Evolutionary conservation across 441 rosid species (phyloP).

Genomic region (Gossypium armourianum): DNA sequence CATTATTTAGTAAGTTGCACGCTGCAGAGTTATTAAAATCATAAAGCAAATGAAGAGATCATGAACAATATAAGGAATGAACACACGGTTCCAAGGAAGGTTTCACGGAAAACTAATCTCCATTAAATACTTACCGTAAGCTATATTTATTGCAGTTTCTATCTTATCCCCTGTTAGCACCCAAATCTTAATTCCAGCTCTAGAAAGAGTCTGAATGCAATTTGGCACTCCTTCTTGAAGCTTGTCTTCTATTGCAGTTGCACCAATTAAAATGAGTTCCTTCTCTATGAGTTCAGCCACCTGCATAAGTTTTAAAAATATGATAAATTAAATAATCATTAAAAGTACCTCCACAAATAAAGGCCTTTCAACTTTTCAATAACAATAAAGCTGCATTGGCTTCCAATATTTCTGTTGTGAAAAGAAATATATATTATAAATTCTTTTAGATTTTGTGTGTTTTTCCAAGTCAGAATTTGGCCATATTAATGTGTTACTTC

Average conservation of each 20-base stretch:
- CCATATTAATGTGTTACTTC: not conserved
- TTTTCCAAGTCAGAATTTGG: not conserved
- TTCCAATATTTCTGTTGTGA: not conserved
- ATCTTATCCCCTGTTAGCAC: constrained; percentile 94
- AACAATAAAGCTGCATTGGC: not conserved
- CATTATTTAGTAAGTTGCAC: constrained; percentile 75
- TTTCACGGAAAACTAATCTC: not conserved
- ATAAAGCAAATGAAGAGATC: constrained; percentile 17
- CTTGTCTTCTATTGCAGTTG: constrained; percentile 98
- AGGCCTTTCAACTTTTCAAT: not conserved
- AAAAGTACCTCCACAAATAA: constrained; percentile 5
- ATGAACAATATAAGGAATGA: constrained; percentile 11
- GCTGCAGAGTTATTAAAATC: constrained; percentile 35
- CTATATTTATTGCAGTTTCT: constrained; percentile 98
- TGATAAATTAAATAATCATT: constrained; percentile 13
- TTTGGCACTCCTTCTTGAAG: constrained; percentile 98
- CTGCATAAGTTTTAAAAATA: constrained; percentile 36
- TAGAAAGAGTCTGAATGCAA: constrained; percentile 93
- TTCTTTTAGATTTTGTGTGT: not conserved
- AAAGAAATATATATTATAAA: not conserved
- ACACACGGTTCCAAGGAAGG: constrained; percentile 13
- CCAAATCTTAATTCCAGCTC: constrained; percentile 99
- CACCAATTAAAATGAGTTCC: constrained; percentile 79
- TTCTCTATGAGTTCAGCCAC: constrained; percentile 87
- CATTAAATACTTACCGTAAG: constrained; percentile 48